A percentile compares a stretch with the other conserved stretches of the same genome.
Conservation (phyloP, 192 early-diverging fungal species). For the Helicostylum pulchrum region DNA sequence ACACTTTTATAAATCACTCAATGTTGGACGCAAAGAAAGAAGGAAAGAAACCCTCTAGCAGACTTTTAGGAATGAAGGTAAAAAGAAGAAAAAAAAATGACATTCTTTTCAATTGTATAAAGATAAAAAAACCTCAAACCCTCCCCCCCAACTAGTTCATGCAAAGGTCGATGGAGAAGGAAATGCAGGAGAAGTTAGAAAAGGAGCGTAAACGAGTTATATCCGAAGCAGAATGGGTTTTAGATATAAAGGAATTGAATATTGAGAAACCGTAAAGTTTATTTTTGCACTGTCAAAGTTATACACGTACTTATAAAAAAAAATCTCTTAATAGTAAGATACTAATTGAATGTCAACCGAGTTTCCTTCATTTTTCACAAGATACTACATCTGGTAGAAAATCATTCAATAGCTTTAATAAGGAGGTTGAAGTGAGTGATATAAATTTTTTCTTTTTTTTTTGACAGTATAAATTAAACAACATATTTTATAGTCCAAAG, state of each 20-base stretch:
- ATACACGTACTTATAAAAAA: background rate
- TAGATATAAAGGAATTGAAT: conserved; percentile 3
- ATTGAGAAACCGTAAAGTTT: conserved; percentile 14
- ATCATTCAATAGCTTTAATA: conserved; percentile 18
- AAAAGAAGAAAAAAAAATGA: background rate
- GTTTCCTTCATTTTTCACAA: conserved; percentile 15
- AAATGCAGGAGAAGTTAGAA: conserved; percentile 21
- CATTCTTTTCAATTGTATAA: background rate
- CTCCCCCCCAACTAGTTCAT: conserved; percentile 9
- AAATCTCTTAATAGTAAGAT: conserved; percentile 1
- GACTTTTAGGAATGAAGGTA: conserved; percentile 20
- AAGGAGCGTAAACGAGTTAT: conserved; percentile 21
- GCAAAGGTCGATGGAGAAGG: conserved; percentile 21
- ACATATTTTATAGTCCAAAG: background rate
- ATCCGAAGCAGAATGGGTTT: conserved; percentile 21
- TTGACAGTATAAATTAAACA: background rate
- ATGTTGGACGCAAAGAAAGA: conserved; percentile 6
- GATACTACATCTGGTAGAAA: conserved; percentile 9
- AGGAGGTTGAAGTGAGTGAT: conserved; percentile 10
- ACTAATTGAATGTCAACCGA: conserved; percentile 17
- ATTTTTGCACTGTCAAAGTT: background rate
- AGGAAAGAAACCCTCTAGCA: conserved; percentile 18
- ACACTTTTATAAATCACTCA: too few species aligned
- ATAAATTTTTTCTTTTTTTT: background rate
- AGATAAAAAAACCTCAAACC: too few species aligned